phyloP scores from a whole-genome alignment of 2,329 filamentous ascomycete genomes.

The Fusarium dimerum region DNA sequence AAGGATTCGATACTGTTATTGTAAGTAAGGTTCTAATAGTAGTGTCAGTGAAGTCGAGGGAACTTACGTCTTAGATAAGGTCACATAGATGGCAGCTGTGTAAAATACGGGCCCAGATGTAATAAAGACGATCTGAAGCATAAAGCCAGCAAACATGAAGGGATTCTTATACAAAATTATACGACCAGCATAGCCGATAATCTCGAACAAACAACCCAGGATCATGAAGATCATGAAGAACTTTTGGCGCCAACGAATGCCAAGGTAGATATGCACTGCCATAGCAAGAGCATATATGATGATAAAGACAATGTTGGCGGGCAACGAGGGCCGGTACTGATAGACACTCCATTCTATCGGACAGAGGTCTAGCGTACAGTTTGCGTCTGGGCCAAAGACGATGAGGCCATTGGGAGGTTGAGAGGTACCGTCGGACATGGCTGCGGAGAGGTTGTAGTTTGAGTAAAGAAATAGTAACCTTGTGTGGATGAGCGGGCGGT shows the following conservation, averaged over 20 bases:
- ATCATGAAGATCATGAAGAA: conserved; percentile 51
- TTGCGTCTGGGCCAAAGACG: conserved; percentile 47
- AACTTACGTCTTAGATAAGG: conserved; percentile 45
- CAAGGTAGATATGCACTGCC: conserved; percentile 41
- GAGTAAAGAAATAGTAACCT: no score
- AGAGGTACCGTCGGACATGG: conserved; percentile 13
- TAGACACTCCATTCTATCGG: conserved; percentile 47
- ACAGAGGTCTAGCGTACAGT: conserved; percentile 52
- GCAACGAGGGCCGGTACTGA: conserved; percentile 47
- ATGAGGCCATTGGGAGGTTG: conserved; percentile 14
- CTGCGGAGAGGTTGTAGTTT: background rate
- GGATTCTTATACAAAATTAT: conserved; percentile 58
- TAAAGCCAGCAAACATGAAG: conserved; percentile 58
- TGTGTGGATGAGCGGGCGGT: no score
- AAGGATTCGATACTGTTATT: conserved; percentile 39
- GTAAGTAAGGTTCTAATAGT: conserved; percentile 1
- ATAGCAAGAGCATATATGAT: conserved; percentile 49
- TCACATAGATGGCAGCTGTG: conserved; percentile 65
- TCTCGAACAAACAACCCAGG: conserved; percentile 55
- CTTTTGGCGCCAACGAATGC: conserved; percentile 44
- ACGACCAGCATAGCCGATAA: conserved; percentile 64
- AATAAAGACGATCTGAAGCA: conserved; percentile 58
- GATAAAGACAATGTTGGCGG: conserved; percentile 45
- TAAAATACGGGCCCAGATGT: conserved; percentile 47
- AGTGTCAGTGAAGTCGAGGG: rapidly evolving